Base-by-base conservation (phyloP, 768 basidiomycete species). In the Suillus sp. region DNA sequence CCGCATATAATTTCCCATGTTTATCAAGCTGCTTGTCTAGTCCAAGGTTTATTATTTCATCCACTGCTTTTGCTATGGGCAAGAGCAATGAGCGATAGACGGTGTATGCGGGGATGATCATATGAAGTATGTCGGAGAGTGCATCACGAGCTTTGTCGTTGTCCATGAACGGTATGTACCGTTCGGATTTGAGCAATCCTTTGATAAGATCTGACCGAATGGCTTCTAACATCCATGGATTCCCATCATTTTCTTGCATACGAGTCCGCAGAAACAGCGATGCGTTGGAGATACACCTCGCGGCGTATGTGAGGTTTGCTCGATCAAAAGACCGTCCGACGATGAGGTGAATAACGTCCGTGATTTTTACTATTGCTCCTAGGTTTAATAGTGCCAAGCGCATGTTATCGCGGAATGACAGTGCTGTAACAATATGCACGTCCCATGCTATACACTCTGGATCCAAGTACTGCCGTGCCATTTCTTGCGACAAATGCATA, bases 401-500 rank as follows among this genome's bases (percentile, higher is more conserved):
- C 9, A 73, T 69, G 16, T 58, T 42, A 20, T 65, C 64, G 6
- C 42, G 74, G 22, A 69, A 63, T 11, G 70, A 59, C 30, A 74
- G 54, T 4, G 63, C 53, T 18, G 69, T 70, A 55, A 73, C 34
- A 53, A 74, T 70, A 25, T 75, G 74, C 48, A 70, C 60, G 37
- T 75, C 74, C 74, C 72, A 74, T 9, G 68, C 72, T 8, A 74
- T 61, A 22, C 73, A 73, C 35, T 60, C 45, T 4, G 75, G 14
- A 56, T 74, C 74, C 55, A 67, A 56, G 20, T 61, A 22, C 2
- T 35, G 50, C 11, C 60, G 74, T 14, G 64, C 63, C 14, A 73
- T 66, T 53, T 75, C 72, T 7, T 58, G 66, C 30, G 68, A 67
- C 18, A 75, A 69, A 48, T 75, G 74, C 54, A 65, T 63, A 13